Evolutionary conservation across 2,329 filamentous ascomycete genomes (phyloP), one percentile per base, ranked within the genome.

Genomic region (Aspergillus novofumigatus): DNA sequence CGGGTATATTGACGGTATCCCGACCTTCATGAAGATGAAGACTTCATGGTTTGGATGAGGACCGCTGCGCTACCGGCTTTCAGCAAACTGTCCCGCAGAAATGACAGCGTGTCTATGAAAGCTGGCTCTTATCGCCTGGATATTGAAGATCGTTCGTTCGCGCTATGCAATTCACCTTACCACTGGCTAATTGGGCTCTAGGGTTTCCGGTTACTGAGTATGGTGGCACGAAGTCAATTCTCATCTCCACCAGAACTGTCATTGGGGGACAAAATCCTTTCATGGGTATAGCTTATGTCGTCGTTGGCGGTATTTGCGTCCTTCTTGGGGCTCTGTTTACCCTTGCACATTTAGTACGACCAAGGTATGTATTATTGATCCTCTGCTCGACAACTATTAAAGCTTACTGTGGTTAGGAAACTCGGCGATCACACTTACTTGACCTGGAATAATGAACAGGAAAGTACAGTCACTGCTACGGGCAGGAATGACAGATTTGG

Each of bases 41-140:
- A 86, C 47, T 96, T 99, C 74, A 92, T 97, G 77, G 92, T 97
- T 23, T 99, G 94, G 94, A 99, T 99, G 94, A 87, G 94, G 66
- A 96, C 95, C 1, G 94, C 94, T 25, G 94, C 93, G 57, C 78
- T 97, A 67, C 94, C 94, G 1, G 89, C 88, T 4, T 99, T 99
- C 73, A 96, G 90, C 83, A 99, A 99, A 78, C 80, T 99, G 49
- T 91, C 91, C 49, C 84, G 88, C 73, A 84, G 92, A 58, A 97
- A 97, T 69, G 88, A 96, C 70, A 80, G 80, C 0, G 77, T 81
- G 1, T 72, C 78, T 0, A 88, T 99, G 88, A 67, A 71, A 35
- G 70, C 78, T 17, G 94, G 93, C 28, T 84, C 77, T 21, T 99
- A 99, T 72, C 79, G 85, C 60, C 77, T 99, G 53, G 80, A 89